These are phyloP conservation scores for Trichoderma parareesei DNA, from an alignment of 495 filamentous ascomycete genomes.

Conservation along the genomic window DNA sequence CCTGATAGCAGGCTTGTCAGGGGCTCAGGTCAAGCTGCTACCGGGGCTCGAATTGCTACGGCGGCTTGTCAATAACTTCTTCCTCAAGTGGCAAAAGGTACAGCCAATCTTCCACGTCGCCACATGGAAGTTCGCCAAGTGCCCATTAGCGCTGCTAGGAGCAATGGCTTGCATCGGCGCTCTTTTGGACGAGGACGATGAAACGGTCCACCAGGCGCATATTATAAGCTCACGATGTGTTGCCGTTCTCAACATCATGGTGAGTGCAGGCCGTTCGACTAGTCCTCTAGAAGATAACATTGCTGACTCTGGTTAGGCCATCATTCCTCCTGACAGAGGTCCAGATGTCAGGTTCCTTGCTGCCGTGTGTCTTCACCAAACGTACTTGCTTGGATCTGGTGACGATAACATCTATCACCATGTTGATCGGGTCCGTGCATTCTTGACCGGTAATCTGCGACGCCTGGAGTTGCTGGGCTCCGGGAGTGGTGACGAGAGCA, in stretches of 20 bases:
- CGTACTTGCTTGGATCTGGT: not conserved
- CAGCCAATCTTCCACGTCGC: not conserved
- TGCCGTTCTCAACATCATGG: not conserved
- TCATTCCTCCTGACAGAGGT: not conserved
- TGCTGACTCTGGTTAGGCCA: not conserved
- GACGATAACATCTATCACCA: not conserved
- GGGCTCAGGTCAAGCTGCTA: not conserved
- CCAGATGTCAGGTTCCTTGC: not conserved
- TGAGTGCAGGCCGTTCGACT: not conserved
- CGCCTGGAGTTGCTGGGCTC: not conserved
- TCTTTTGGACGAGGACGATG: not conserved
- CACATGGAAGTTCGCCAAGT: not conserved
- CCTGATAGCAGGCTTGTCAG: not conserved
- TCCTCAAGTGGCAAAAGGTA: not conserved
- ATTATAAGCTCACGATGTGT: not conserved
- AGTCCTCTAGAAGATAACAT: not conserved
- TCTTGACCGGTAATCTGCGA: not conserved
- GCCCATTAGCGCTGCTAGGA: not conserved
- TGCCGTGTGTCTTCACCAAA: not conserved
- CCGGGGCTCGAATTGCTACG: not conserved
- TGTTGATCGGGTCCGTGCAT: not conserved
- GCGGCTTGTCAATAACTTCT: not conserved
- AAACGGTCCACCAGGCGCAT: not conserved
- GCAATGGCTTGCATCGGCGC: slow-evolving; percentile 2
- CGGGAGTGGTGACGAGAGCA: not conserved